Evolutionary conservation across 495 filamentous ascomycete species (phyloP).

Genomic region (Letharia lupina): DNA sequence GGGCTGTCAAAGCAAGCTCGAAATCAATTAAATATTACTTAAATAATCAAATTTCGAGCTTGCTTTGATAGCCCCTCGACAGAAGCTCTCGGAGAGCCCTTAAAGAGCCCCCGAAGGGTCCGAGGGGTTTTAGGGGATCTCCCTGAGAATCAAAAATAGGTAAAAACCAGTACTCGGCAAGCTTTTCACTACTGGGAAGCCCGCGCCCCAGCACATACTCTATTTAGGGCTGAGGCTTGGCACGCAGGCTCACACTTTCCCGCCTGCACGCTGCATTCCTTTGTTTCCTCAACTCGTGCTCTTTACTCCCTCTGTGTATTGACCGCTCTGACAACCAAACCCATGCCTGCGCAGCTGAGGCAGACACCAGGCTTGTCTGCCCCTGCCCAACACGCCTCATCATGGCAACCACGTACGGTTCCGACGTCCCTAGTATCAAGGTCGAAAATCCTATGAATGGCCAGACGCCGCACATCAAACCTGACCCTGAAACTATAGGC

Average conservation of each 20-base stretch:
- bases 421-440: conserved; percentile 20
- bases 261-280: background rate
- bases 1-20: no score
- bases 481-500: conserved; percentile 54
- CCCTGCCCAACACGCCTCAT: background rate
- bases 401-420: conserved; percentile 18
- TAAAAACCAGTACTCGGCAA: no score
- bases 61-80: no score
- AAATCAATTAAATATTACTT: no score
- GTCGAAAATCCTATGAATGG: conserved; percentile 14
- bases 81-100: no score
- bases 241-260: background rate
- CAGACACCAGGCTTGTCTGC: background rate
- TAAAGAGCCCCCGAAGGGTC: no score
- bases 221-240: conserved; percentile 5
- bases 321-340: background rate
- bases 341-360: background rate
- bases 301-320: background rate
- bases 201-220: no score
- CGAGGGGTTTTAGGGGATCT: no score
- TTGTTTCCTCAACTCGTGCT: background rate
- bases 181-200: no score
- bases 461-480: conserved; percentile 46
- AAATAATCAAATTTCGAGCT: no score
- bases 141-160: no score